phyloP scores from a whole-genome alignment of 116 monocot species.

The Dioscorea cayenensis region DNA sequence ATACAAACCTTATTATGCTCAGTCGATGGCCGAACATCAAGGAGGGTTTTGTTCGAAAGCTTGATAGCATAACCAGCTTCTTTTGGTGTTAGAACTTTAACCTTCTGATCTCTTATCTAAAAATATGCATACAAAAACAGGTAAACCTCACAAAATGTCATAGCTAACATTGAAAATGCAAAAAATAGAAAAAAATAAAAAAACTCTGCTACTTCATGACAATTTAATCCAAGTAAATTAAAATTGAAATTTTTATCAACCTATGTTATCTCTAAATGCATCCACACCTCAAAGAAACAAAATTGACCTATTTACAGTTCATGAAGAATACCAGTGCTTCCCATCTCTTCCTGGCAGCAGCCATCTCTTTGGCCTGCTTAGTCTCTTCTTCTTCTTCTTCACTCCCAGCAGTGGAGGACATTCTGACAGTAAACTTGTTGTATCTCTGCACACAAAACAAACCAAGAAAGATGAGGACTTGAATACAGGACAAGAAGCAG shows the following conservation, averaged over 20 bases:
- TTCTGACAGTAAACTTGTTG: conserved; percentile 16
- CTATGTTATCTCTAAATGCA: neutral
- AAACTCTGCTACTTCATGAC: neutral
- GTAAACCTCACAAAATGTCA: neutral
- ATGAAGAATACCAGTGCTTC: conserved; percentile 57
- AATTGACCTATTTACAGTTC: neutral
- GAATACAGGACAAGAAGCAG: neutral
- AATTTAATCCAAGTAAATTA: neutral
- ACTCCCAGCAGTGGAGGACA: conserved; percentile 26
- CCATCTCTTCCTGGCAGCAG: conserved; percentile 84
- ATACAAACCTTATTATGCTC: conserved; percentile 67
- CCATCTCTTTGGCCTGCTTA: conserved; percentile 83
- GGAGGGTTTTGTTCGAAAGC: conserved; percentile 68
- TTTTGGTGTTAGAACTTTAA: conserved; percentile 79
- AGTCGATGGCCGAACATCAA: conserved; percentile 86
- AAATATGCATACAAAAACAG: neutral
- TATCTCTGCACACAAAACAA: conserved; percentile 19
- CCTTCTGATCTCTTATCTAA: conserved; percentile 89
- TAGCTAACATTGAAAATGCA: neutral
- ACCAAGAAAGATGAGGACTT: neutral
- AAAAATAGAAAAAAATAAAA: no score
- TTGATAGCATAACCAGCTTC: conserved; percentile 98
- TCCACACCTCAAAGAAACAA: neutral
- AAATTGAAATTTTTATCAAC: neutral
- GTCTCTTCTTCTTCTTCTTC: conserved; percentile 59